These are phyloP conservation scores for Leccinum fibrillosum DNA, from an alignment of 768 basidiomycete genomes.

Conservation along the genomic window DNA sequence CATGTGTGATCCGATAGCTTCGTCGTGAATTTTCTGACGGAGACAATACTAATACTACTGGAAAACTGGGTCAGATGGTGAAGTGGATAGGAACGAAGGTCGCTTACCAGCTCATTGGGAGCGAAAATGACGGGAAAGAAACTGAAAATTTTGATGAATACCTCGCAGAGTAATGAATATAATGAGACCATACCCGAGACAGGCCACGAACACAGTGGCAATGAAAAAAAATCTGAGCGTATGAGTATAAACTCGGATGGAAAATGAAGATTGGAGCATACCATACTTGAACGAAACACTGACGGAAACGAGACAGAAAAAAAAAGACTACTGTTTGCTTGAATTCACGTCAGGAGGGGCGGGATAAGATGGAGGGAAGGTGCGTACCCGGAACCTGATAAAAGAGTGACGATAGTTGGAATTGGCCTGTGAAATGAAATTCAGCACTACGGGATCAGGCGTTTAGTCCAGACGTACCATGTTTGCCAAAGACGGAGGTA, in stretches of 20 bases:
- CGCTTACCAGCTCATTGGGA: conserved; percentile 1
- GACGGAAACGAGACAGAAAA: not conserved
- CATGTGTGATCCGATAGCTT: not conserved
- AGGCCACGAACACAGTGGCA: not conserved
- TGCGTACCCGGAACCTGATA: not conserved
- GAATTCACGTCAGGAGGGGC: not conserved
- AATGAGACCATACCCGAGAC: conserved; percentile 2
- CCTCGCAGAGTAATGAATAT: no score
- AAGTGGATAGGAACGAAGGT: not conserved
- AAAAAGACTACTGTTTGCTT: not conserved
- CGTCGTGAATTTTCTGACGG: conserved; percentile 9
- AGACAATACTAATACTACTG: conserved; percentile 9
- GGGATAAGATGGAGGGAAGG: not conserved
- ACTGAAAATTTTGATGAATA: not conserved
- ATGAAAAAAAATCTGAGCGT: not conserved
- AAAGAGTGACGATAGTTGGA: conserved; percentile 17
- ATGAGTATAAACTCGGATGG: not conserved
- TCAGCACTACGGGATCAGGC: not conserved
- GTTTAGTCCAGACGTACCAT: not conserved
- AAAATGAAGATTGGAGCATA: not conserved
- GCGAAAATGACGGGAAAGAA: not conserved
- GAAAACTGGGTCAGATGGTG: not conserved
- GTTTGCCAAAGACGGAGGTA: not conserved
- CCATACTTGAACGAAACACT: not conserved
- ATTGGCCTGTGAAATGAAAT: not conserved